Evolutionary conservation across 1,139 yeast genomes (phyloP).

Genomic region (Eremothecium gossypii): DNA sequence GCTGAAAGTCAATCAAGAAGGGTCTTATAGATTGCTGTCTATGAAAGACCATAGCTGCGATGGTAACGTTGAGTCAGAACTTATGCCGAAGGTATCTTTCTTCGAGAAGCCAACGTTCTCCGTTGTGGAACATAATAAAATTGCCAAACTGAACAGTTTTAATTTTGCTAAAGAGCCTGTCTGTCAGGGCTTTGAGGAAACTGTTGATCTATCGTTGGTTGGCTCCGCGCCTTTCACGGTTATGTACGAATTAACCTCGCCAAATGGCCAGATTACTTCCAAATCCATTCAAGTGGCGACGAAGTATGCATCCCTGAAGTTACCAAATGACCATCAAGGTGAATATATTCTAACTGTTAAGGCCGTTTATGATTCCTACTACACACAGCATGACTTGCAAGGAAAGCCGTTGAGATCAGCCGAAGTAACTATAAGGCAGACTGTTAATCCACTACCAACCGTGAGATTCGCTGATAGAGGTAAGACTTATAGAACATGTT

Average conservation of each 20-base stretch:
- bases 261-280: conserved; percentile 38
- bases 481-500: conserved; percentile 48
- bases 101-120: conserved; percentile 48
- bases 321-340: conserved; percentile 42
- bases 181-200: conserved; percentile 42
- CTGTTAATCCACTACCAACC: conserved; percentile 52
- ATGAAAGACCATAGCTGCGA: conserved; percentile 61
- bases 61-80: conserved; percentile 42
- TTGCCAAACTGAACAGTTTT: conserved; percentile 17
- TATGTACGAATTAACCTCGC: conserved; percentile 55
- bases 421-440: conserved; percentile 45
- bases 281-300: conserved; percentile 43
- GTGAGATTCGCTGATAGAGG: conserved; percentile 43
- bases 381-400: conserved; percentile 40
- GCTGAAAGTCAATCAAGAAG: conserved; percentile 45
- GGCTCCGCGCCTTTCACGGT: conserved; percentile 72
- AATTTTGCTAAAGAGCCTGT: conserved; percentile 31
- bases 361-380: conserved; percentile 58
- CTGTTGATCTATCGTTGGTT: conserved; percentile 40
- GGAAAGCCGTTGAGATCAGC: conserved; percentile 28
- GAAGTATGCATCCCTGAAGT: conserved; percentile 38
- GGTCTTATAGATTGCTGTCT: conserved; percentile 50
- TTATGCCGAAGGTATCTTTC: conserved; percentile 38
- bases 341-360: conserved; percentile 51
- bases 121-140: conserved; percentile 30